Evolutionary conservation across 306 rosid genomes (phyloP), one percentile per base, ranked within the genome.

Genomic region (Senna siamea): DNA sequence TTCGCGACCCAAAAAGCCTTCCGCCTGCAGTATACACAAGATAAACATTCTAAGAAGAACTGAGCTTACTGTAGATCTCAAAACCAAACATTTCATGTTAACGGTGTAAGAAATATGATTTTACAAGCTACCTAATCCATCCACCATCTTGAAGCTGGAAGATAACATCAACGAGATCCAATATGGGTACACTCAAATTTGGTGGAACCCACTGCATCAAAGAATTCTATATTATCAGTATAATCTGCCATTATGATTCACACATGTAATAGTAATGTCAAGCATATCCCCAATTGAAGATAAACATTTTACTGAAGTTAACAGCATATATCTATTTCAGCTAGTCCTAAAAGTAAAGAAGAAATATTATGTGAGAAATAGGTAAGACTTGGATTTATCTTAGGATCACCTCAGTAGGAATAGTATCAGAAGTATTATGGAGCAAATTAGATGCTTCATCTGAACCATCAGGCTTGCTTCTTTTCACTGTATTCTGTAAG

Each of bases 1-100:
- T 95, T 95, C 60, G 97, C 98, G 70, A 92, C 99, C 99, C 99
- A 95, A 66, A 95, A 95, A 63, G 99, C 99, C 81, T 95, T 80
- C 64, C 99, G 80, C 89, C 99, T 95, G 76, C 55, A 74, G 65
- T 63, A 46, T 35, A 75, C 47, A 78, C 60, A 57, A 46, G 64
- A 68, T 71, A 69, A 64, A 67, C 7, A 37, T 70, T 50, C 19
- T 79, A 61, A 82, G 72, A 63, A 68, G 70, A 74, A n/a, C n/a
- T 51, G 58, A 63, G 54, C 67, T 62, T 28, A 50, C 80, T 17
- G 48, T 19, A 22, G 66, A 74, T 60, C 70, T 77, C 53, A 51
- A 69, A 46, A 17, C 22, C 28, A 37, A 38, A 53, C 28, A 76
- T 46, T 53, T 40, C 55, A 51, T 37, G 64, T 46, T 59, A 35